Conservation (phyloP, 2,329 filamentous ascomycete species). For the Pseudogymnoascus sp. region DNA sequence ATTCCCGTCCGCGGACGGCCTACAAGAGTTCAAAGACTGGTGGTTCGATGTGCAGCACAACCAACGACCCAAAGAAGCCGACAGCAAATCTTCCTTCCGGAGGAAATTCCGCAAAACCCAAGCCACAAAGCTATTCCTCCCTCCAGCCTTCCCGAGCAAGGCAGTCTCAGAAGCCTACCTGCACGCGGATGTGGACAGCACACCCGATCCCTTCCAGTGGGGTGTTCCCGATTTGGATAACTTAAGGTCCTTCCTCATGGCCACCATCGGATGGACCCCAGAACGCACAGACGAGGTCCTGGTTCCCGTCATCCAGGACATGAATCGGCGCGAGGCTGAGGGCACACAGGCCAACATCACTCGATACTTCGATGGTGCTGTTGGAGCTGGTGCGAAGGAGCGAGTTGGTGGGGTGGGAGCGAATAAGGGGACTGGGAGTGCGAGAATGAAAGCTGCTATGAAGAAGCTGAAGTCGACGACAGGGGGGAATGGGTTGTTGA, state of each 20-base stretch:
- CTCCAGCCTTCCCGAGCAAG: slow-evolving; percentile 66
- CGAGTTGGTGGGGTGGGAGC: slow-evolving; percentile 59
- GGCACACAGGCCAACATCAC: slow-evolving; percentile 96
- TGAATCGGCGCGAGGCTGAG: slow-evolving; percentile 81
- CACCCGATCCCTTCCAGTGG: slow-evolving; percentile 80
- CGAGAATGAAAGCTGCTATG: slow-evolving; percentile 70
- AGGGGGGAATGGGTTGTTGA: slow-evolving; percentile 7
- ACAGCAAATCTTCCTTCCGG: slow-evolving; percentile 57
- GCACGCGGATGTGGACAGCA: slow-evolving; percentile 74
- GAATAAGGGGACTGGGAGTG: slow-evolving; percentile 49
- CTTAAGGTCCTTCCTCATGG: slow-evolving; percentile 75
- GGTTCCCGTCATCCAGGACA: slow-evolving; percentile 88
- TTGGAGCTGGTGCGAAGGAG: slow-evolving; percentile 55
- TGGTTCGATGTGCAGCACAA: slow-evolving; percentile 69
- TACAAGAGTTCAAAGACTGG: slow-evolving; percentile 79
- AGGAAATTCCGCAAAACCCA: slow-evolving; percentile 79
- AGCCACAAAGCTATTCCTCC: slow-evolving; percentile 77
- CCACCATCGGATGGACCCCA: slow-evolving; percentile 84
- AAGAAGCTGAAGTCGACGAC: slow-evolving; percentile 52
- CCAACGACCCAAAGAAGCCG: slow-evolving; percentile 55
- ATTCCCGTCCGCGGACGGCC: slow-evolving; percentile 52
- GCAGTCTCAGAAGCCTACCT: slow-evolving; percentile 79
- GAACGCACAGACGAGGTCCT: slow-evolving; percentile 93
- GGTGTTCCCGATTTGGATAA: slow-evolving; percentile 88
- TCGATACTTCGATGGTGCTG: slow-evolving; percentile 71